Evolutionary conservation across 78 protist species (phyloP).

Genomic region (Corallochytrium limacisporum): DNA sequence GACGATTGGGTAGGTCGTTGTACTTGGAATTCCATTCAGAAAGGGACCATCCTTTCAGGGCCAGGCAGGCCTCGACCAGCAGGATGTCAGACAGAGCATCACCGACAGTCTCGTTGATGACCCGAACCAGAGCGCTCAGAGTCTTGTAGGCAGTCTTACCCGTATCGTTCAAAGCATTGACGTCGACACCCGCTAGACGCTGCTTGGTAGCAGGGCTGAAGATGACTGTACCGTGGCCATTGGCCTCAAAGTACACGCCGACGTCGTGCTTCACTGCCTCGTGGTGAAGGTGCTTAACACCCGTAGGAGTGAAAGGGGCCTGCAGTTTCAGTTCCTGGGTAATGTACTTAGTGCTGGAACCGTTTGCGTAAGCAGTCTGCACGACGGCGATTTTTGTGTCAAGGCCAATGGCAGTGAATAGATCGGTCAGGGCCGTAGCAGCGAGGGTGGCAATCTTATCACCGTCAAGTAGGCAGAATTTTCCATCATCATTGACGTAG

Average conservation of each 20-base stretch:
- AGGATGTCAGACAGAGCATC: constrained; percentile 55
- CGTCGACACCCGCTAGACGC: background rate
- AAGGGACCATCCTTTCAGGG: background rate
- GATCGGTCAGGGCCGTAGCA: background rate
- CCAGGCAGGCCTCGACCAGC: constrained; percentile 35
- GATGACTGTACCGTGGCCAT: constrained; percentile 66
- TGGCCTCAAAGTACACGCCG: constrained; percentile 75
- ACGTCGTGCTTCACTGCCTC: constrained; percentile 39
- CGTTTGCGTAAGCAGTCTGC: constrained; percentile 58
- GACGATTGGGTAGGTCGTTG: constrained; percentile 46
- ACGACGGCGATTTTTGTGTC: constrained; percentile 17
- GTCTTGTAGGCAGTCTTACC: background rate
- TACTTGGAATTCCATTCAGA: constrained; percentile 33
- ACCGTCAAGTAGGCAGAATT: constrained; percentile 51
- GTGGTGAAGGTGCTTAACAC: constrained; percentile 69
- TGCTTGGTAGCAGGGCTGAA: background rate
- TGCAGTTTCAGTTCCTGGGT: background rate
- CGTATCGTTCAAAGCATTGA: background rate
- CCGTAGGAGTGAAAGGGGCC: constrained; percentile 34
- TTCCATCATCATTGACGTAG: background rate
- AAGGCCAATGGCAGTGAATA: background rate
- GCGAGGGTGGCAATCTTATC: constrained; percentile 43
- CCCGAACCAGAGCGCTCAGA: background rate
- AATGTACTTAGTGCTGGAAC: constrained; percentile 6
- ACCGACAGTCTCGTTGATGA: constrained; percentile 41